A percentile compares a stretch with the other conserved stretches of the same genome.
These are phyloP conservation scores for Talaromyces sp. DNA, from an alignment of 2,329 filamentous ascomycete genomes.

Conservation along the genomic window DNA sequence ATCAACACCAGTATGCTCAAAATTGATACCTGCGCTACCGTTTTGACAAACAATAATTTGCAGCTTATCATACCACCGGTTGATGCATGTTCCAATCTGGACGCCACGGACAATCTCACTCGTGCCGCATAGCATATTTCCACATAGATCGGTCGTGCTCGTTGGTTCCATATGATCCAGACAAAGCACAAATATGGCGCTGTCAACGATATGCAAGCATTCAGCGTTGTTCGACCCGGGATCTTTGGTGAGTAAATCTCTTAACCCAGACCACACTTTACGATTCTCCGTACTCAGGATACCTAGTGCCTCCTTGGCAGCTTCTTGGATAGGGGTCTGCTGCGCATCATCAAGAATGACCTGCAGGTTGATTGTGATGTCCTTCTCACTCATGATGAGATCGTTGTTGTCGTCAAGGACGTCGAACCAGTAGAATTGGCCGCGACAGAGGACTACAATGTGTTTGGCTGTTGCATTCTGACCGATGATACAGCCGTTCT, in stretches of 20 bases:
- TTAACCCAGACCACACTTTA: constrained; percentile 88
- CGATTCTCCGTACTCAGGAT: constrained; percentile 95
- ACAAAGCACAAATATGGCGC: constrained; percentile 86
- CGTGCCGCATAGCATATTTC: constrained; percentile 97
- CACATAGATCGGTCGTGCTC: constrained; percentile 79
- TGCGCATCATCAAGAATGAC: constrained; percentile 89
- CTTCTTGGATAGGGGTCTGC: constrained; percentile 85
- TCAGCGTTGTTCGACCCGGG: constrained; percentile 92
- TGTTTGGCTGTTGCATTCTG: constrained; percentile 93
- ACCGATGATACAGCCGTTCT: constrained; percentile 91
- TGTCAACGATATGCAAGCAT: constrained; percentile 91
- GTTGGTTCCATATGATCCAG: constrained; percentile 86
- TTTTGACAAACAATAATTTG: constrained; percentile 99
- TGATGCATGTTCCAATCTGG: constrained; percentile 95
- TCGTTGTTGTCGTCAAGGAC: constrained; percentile 92
- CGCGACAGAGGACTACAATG: constrained; percentile 86
- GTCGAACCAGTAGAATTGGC: constrained; percentile 99
- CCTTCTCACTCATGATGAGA: constrained; percentile 94
- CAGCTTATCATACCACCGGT: constrained; percentile 98
- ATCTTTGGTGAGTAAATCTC: constrained; percentile 82
- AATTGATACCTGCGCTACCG: constrained; percentile 97
- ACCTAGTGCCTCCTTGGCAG: constrained; percentile 89
- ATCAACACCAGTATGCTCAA: constrained; percentile 96
- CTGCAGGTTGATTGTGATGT: constrained; percentile 84
- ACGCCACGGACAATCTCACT: constrained; percentile 88